A percentile compares a stretch with the other conserved stretches of the same genome.
phyloP scores from a whole-genome alignment of 768 basidiomycete genomes.

The Russula compacta region DNA sequence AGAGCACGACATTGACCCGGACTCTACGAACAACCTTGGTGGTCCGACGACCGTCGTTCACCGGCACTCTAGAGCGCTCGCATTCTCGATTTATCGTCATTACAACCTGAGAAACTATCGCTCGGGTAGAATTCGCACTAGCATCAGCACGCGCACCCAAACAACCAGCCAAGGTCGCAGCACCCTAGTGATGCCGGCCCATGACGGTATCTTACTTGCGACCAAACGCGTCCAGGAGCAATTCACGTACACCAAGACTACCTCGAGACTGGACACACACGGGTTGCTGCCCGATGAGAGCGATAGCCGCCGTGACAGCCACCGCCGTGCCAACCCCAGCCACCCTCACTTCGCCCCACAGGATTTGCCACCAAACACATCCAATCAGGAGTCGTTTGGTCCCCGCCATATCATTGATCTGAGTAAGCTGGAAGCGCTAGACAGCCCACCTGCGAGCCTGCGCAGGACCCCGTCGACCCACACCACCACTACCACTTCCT shows the following conservation, averaged over 20 bases:
- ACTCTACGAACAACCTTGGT: conserved; percentile 32
- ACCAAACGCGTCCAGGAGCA: conserved; percentile 70
- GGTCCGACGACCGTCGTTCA: conserved; percentile 67
- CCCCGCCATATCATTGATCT: conserved; percentile 1
- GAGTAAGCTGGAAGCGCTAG: not conserved
- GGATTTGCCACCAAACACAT: not conserved
- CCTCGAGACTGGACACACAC: not conserved
- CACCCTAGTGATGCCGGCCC: conserved; percentile 8
- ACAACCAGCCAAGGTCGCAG: not conserved
- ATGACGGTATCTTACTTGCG: conserved; percentile 49
- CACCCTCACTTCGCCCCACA: not conserved
- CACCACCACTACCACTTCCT: conserved; percentile 10
- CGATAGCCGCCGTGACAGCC: conserved; percentile 1
- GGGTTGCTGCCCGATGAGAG: conserved; percentile 8
- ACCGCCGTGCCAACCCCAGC: not conserved
- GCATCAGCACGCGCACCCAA: conserved; percentile 18
- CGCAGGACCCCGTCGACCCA: not conserved
- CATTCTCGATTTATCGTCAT: conserved; percentile 71
- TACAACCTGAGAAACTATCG: conserved; percentile 31
- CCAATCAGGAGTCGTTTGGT: not conserved
- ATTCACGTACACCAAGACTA: conserved; percentile 30
- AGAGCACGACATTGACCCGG: conserved; percentile 44
- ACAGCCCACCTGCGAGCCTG: not conserved
- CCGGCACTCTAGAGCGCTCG: conserved; percentile 71
- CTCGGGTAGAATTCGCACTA: conserved; percentile 11